Percentiles rank a stretch among this genome's conserved stretches.
Conservation (phyloP, 441 rosid genomes). For the Hura crepitans region DNA sequence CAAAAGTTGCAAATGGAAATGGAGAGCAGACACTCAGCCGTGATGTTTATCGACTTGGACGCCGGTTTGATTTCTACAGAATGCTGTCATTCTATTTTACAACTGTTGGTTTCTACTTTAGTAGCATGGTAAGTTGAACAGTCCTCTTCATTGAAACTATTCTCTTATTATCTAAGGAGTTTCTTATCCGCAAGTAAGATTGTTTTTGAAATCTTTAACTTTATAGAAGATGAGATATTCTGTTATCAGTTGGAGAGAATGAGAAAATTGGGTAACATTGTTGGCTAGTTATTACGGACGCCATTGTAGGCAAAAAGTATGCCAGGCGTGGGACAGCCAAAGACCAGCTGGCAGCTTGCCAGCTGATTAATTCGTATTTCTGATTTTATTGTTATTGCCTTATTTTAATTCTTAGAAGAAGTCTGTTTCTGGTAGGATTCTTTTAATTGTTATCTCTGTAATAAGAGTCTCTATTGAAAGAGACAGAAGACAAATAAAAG, state of each 20-base stretch:
- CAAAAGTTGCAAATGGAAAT: conserved; percentile 97
- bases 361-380: too few relatives aligned
- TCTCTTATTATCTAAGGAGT: not conserved
- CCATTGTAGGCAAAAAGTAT: not conserved
- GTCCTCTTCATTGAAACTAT: not conserved
- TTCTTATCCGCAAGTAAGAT: not conserved
- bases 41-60: conserved; percentile 89
- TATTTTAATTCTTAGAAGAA: too few relatives aligned
- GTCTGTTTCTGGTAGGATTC: too few relatives aligned
- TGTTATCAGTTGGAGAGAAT: not conserved
- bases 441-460: too few relatives aligned
- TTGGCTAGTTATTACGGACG: not conserved
- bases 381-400: too few relatives aligned
- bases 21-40: conserved; percentile 99
- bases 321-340: too few relatives aligned
- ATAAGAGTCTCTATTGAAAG: too few relatives aligned
- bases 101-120: conserved; percentile 95
- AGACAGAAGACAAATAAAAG: too few relatives aligned
- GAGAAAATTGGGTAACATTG: not conserved
- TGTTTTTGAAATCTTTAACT: not conserved
- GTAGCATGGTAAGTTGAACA: conserved; percentile 72
- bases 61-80: conserved; percentile 89
- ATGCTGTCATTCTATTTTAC: conserved; percentile 97
- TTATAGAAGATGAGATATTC: not conserved
- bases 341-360: too few relatives aligned